phyloP scores from a whole-genome alignment of 768 basidiomycete genomes.

The Sarcomyxa edulis region DNA sequence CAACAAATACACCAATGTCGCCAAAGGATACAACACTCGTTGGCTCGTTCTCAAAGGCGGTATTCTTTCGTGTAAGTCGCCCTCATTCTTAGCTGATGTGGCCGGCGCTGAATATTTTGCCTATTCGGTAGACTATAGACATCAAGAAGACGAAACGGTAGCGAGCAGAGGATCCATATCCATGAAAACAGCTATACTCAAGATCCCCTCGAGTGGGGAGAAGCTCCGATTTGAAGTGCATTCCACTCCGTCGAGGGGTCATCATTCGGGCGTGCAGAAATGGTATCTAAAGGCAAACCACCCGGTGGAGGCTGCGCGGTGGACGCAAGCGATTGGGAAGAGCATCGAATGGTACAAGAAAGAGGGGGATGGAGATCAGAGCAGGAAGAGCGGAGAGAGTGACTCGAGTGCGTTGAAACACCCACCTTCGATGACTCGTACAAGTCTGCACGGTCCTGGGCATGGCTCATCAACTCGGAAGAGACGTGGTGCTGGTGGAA shows the following conservation, averaged over 20 bases:
- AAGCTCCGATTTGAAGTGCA: constrained; percentile 82
- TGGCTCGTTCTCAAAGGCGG: constrained; percentile 93
- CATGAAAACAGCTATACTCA: constrained; percentile 73
- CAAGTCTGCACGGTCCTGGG: too few relatives aligned
- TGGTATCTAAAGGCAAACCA: constrained; percentile 87
- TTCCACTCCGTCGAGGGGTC: constrained; percentile 45
- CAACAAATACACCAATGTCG: constrained; percentile 92
- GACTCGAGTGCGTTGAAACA: constrained; percentile 31
- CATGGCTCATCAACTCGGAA: too few relatives aligned
- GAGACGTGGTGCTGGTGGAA: too few relatives aligned
- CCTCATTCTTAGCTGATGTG: not conserved
- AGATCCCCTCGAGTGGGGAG: constrained; percentile 42
- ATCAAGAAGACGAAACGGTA: constrained; percentile 85
- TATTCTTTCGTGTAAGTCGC: constrained; percentile 69
- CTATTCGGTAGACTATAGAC: constrained; percentile 64
- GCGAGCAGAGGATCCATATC: constrained; percentile 85
- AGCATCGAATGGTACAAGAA: constrained; percentile 68
- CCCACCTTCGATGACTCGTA: not conserved
- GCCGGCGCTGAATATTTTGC: constrained; percentile 1
- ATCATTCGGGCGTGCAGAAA: constrained; percentile 47
- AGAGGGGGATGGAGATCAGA: constrained; percentile 22
- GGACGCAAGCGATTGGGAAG: constrained; percentile 71
- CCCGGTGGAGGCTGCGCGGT: constrained; percentile 83
- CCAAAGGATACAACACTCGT: constrained; percentile 80
- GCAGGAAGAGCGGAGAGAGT: constrained; percentile 42